Percentiles rank a stretch among this genome's conserved stretches.
phyloP scores from a whole-genome alignment of 2,329 filamentous ascomycete species.

The Ceratocystis colombiana region DNA sequence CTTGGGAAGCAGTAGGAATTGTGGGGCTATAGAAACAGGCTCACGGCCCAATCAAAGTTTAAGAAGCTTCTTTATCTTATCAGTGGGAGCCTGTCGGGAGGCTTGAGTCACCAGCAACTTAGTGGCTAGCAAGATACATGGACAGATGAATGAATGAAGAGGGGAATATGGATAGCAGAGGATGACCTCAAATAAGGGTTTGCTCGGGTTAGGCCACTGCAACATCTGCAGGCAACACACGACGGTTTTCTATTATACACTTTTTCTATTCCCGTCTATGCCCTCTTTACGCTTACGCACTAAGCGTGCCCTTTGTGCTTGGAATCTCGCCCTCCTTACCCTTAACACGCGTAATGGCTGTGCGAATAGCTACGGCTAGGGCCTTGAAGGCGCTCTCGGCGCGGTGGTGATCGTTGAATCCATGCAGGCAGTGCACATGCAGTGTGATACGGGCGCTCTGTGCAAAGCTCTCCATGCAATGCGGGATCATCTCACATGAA shows the following conservation, averaged over 20 bases:
- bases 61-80: not conserved
- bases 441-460: conserved; percentile 83
- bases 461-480: conserved; percentile 89
- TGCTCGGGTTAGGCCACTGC: not conserved
- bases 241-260: not conserved
- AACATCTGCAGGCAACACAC: not conserved
- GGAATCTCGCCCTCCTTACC: conserved; percentile 86
- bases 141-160: not conserved
- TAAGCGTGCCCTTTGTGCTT: conserved; percentile 89
- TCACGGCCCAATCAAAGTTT: not conserved
- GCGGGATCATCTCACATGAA: conserved; percentile 92
- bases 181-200: not conserved
- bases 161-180: not conserved
- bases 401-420: conserved; percentile 89
- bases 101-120: not conserved
- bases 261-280: not conserved
- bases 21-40: not conserved
- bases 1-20: not conserved
- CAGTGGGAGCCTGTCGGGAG: not conserved
- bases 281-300: conserved; percentile 35
- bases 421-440: conserved; percentile 85
- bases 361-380: conserved; percentile 71
- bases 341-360: conserved; percentile 62
- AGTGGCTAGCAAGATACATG: not conserved
- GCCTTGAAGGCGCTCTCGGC: conserved; percentile 98